These are phyloP conservation scores for Venturia asperata DNA, from an alignment of 2,329 filamentous ascomycete genomes.

Conservation along the genomic window DNA sequence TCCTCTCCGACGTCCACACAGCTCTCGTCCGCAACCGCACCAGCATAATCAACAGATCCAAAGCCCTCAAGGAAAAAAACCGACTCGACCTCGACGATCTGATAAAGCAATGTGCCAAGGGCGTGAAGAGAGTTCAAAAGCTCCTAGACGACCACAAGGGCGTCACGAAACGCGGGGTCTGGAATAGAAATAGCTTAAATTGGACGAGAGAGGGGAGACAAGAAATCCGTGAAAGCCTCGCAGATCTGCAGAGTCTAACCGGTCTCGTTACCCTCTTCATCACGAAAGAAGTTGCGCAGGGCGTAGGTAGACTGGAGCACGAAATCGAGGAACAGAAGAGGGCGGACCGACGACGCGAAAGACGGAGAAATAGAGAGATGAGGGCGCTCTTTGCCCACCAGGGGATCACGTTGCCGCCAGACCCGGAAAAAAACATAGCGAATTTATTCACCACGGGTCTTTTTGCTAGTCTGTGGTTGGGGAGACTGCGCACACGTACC, in stretches of 20 bases:
- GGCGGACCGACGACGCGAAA: background rate
- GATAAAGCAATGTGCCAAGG: background rate
- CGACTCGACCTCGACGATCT: background rate
- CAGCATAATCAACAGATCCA: slow-evolving; percentile 8
- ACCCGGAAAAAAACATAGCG: background rate
- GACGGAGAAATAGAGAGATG: background rate
- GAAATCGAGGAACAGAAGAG: background rate
- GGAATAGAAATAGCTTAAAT: background rate
- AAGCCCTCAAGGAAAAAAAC: background rate
- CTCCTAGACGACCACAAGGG: slow-evolving; percentile 3
- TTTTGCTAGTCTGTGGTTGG: background rate
- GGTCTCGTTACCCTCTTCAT: background rate
- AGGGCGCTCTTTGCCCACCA: background rate
- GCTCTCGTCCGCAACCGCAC: background rate
- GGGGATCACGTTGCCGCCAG: background rate
- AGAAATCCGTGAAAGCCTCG: background rate
- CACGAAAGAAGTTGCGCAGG: background rate
- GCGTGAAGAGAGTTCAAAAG: background rate
- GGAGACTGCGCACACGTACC: background rate
- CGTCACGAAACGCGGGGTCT: background rate
- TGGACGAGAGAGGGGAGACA: background rate
- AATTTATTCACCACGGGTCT: background rate
- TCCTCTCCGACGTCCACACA: background rate
- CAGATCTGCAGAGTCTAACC: background rate
- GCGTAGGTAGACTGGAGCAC: background rate